Evolutionary conservation across 176 grass and related monocot species (phyloP), one percentile per base, ranked within the genome.

Genomic region (Phoenix roebelenii): DNA sequence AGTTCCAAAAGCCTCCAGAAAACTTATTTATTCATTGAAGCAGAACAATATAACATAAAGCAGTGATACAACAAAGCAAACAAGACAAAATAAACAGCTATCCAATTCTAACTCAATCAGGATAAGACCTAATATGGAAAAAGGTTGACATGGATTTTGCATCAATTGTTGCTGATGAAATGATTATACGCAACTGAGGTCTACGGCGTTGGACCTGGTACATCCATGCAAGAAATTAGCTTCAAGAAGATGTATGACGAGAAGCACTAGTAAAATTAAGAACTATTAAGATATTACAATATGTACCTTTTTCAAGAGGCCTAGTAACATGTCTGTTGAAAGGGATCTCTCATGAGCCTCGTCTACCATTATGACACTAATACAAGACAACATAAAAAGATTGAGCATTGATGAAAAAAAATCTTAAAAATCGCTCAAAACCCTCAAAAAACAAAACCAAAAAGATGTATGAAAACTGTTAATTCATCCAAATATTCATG

Each of bases 341-440:
- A 97, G 64, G 66, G 92, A 91, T 85, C 87, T 85, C 87, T 97
- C 92, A 80, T 97, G 92, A 82, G 92, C 92, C 80, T 97, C 92
- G 61, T 97, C 92, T 20, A 97, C 84, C 92, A 97, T 91, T 68
- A 97, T 85, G 74, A 97, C 70, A 85, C 92, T 97, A 66, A 73
- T 35, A 83, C 64, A 62, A 9, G 5, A 29, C 2, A 69, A 32
- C 18, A 79, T 60, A 58, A 18, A 51, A 52, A 67, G 49, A 65
- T 6, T 14, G 52, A 71, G 16, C 17, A 44, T 17, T 14, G 35
- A 44, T 44, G 7, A 44, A 44, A 44, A 56, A 56, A 56, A 5
- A 23, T 56, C 12, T 23, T 20, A 20, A 22, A 55, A 20, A 22
- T 23, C 23, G 54, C 18, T 56, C 19, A 23, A 22, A 7, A 14